Conservation (phyloP, 2,329 filamentous ascomycete genomes). For the Aspergillus costaricaensis region DNA sequence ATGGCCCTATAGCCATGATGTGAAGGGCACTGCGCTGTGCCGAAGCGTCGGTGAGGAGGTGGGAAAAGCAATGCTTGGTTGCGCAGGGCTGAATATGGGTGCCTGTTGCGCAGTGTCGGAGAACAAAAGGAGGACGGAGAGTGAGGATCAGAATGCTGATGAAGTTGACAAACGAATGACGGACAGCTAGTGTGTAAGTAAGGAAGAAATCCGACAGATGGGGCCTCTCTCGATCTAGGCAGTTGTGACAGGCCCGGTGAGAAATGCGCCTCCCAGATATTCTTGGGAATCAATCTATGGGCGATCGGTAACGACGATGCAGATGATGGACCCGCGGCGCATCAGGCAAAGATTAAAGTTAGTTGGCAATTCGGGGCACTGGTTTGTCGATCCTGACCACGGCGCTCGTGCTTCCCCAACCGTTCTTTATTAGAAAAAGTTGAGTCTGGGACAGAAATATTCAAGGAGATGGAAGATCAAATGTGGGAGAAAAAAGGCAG, state of each 20-base stretch:
- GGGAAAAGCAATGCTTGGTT: not conserved
- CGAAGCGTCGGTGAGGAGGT: constrained; percentile 2
- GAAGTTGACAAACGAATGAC: not conserved
- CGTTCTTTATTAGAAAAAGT: not conserved
- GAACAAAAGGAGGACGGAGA: not conserved
- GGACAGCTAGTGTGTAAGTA: not conserved
- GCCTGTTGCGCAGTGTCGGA: constrained; percentile 8
- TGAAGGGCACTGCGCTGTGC: constrained; percentile 12
- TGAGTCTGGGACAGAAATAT: not conserved
- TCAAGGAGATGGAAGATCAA: not conserved
- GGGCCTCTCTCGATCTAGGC: not conserved
- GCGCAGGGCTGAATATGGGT: constrained; percentile 3
- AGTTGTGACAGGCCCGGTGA: not conserved
- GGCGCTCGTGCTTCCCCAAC: not conserved
- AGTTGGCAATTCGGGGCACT: no score
- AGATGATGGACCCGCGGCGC: constrained; percentile 4
- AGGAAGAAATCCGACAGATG: not conserved
- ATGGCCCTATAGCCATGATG: constrained; percentile 21
- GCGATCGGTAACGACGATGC: constrained; percentile 1
- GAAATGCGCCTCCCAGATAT: not conserved
- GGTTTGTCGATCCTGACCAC: not conserved
- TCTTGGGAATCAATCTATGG: not conserved
- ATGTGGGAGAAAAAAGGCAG: not conserved
- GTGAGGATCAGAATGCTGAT: not conserved
- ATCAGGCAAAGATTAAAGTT: not conserved